A percentile compares a stretch with the other conserved stretches of the same genome.
Conservation (phyloP, 2,329 filamentous ascomycete species). For the Apiospora rasikravindrae region DNA sequence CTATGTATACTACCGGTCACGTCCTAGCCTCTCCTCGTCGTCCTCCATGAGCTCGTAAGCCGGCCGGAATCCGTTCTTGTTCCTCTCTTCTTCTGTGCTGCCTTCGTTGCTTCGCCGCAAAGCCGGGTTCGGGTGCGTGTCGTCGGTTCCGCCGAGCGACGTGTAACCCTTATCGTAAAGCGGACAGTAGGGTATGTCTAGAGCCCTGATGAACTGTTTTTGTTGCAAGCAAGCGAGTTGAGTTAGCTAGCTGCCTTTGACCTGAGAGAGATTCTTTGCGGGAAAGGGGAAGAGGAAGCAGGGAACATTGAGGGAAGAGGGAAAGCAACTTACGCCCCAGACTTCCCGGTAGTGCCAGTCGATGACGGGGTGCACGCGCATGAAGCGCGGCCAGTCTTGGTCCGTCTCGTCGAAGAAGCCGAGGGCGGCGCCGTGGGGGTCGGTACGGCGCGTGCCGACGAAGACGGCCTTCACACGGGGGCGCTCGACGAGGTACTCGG, state of each 20-base stretch:
- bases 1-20: constrained; percentile 55
- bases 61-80: constrained; percentile 60
- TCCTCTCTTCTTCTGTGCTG: constrained; percentile 35
- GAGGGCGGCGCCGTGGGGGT: constrained; percentile 83
- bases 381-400: constrained; percentile 86
- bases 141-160: constrained; percentile 84
- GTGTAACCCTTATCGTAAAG: constrained; percentile 91
- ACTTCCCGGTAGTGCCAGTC: constrained; percentile 98
- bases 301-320: constrained; percentile 13
- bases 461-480: constrained; percentile 77
- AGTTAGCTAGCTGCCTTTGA: constrained; percentile 7
- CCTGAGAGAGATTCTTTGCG: background rate
- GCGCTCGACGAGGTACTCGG: constrained; percentile 72
- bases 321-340: constrained; percentile 73
- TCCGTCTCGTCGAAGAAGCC: constrained; percentile 89
- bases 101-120: constrained; percentile 49
- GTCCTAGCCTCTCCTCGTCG: constrained; percentile 77
- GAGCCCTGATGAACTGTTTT: constrained; percentile 75
- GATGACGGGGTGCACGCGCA: constrained; percentile 93
- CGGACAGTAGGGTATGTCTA: constrained; percentile 82
- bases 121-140: constrained; percentile 88
- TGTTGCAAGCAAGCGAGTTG: constrained; percentile 1
- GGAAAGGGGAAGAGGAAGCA: background rate
- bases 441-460: constrained; percentile 86
- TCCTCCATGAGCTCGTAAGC: constrained; percentile 79